Evolutionary conservation across 129 eudicot genomes (phyloP), one percentile per base, ranked within the genome.

Genomic region (Chrysanthemum makinoi): DNA sequence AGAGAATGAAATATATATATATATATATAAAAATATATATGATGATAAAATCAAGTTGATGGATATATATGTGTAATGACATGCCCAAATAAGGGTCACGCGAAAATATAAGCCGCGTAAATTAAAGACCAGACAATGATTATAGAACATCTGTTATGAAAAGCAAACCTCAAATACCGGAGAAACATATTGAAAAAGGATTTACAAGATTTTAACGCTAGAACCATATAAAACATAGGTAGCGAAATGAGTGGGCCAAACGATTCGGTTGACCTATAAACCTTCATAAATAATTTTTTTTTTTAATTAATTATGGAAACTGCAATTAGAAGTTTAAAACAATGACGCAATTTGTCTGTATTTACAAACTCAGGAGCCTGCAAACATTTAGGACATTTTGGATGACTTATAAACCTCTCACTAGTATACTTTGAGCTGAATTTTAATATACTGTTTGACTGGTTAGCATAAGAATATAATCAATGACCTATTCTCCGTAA

Each of bases 401-500:
- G 20, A 22, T 56, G 12, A n/a, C 68, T 16, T 63, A n/a, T 63
- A 43, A 33, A 33, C 51, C 68, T 26, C 14, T n/a, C 48, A 62
- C 44, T 10, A 6, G 9, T 39, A 39, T 39, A 1, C 44, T 39
- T 39, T 6, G 44, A 39, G 44, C 44, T 39, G 9, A 39, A 39
- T 0, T 39, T 6, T 33, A 5, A 5, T 35, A 35, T 35, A 39
- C 7, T 39, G 44, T 39, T 39, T 39, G 35, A 59, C 49, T 58
- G 16, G 13, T 47, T 26, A 72, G 19, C 60, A 60, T 72, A 10
- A 46, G 44, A 60, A 24, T 72, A 72, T n/a, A 22, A 24, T 30
- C 60, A 16, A 44, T 59, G 33, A 61, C 13, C 49, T 48, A 59
- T 48, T 14, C 33, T 56, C 47, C 30, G 26, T 44, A 52, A 16